Conservation (phyloP, 2,329 filamentous ascomycete species). For the Tolypocladium nubicola region DNA sequence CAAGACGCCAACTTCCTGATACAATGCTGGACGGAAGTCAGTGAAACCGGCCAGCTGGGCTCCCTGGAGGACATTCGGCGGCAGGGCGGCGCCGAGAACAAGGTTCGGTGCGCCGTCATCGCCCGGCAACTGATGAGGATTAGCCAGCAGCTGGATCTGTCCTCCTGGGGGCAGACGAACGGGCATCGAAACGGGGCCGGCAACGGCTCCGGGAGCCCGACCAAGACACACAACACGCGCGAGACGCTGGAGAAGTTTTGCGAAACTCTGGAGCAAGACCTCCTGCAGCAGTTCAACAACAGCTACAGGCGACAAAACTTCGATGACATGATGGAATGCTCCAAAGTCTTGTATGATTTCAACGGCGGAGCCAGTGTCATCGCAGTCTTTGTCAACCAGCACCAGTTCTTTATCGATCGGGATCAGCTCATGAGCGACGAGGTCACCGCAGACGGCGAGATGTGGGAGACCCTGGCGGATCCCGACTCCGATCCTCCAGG, state of each 20-base stretch:
- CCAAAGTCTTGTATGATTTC: conserved; percentile 88
- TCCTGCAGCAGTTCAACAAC: conserved; percentile 93
- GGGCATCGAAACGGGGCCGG: conserved; percentile 39
- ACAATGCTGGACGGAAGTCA: conserved; percentile 94
- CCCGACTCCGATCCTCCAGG: conserved; percentile 86
- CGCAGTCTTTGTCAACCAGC: conserved; percentile 93
- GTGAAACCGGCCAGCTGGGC: conserved; percentile 75
- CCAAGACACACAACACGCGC: conserved; percentile 55
- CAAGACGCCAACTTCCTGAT: conserved; percentile 92
- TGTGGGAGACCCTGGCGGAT: conserved; percentile 87
- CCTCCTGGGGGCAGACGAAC: conserved; percentile 57
- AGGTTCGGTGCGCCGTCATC: conserved; percentile 88
- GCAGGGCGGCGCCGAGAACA: conserved; percentile 79
- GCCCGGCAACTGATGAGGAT: conserved; percentile 89
- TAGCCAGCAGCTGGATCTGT: conserved; percentile 77
- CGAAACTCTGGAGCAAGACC: conserved; percentile 88
- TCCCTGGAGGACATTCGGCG: conserved; percentile 82
- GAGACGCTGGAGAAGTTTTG: conserved; percentile 95
- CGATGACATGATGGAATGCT: conserved; percentile 96
- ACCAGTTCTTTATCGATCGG: conserved; percentile 97
- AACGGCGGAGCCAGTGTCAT: conserved; percentile 93
- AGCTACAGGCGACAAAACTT: conserved; percentile 94
- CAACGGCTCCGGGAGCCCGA: conserved; percentile 30
- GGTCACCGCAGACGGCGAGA: conserved; percentile 61
- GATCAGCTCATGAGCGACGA: conserved; percentile 88